Evolutionary conservation across 2,329 filamentous ascomycete genomes (phyloP).

Genomic region (Diatrype stigma): DNA sequence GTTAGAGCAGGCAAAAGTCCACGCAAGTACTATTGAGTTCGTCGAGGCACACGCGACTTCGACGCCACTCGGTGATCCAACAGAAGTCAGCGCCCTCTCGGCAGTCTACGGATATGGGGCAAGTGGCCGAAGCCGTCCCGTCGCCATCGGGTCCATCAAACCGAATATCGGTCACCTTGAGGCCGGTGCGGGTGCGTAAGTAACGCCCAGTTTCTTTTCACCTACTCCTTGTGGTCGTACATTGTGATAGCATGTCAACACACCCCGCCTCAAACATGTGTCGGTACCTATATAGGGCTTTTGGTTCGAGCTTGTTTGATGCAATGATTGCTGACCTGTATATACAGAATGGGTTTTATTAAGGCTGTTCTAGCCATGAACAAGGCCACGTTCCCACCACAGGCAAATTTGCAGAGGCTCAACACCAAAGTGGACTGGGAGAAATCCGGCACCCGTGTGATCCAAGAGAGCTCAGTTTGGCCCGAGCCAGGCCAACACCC

Average conservation of each 20-base stretch:
- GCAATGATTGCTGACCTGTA: too few species aligned
- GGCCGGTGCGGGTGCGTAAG: conserved; percentile 23
- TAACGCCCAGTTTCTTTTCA: too few species aligned
- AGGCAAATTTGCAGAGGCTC: conserved; percentile 29
- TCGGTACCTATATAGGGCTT: too few species aligned
- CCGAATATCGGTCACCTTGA: conserved; percentile 29
- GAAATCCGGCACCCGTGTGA: conserved; percentile 17
- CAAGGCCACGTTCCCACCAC: conserved; percentile 25
- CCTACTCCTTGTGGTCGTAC: too few species aligned
- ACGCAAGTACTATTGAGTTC: conserved; percentile 19
- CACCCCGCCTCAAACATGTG: too few species aligned
- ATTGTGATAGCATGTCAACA: too few species aligned
- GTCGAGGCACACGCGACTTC: conserved; percentile 35
- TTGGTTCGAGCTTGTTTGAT: too few species aligned
- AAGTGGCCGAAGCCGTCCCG: neutral
- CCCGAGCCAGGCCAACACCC: conserved; percentile 4
- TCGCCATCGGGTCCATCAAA: conserved; percentile 26
- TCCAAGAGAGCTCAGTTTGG: conserved; percentile 20
- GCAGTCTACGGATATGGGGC: conserved; percentile 9
- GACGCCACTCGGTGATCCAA: conserved; percentile 32
- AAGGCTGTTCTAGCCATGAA: conserved; percentile 22
- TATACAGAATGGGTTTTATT: conserved; percentile 22
- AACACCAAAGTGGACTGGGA: conserved; percentile 30
- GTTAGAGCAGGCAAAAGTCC: conserved; percentile 21
- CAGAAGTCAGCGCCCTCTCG: conserved; percentile 23